phyloP scores from a whole-genome alignment of 805 yeast genomes.

The Barnettozyma pratensis region DNA sequence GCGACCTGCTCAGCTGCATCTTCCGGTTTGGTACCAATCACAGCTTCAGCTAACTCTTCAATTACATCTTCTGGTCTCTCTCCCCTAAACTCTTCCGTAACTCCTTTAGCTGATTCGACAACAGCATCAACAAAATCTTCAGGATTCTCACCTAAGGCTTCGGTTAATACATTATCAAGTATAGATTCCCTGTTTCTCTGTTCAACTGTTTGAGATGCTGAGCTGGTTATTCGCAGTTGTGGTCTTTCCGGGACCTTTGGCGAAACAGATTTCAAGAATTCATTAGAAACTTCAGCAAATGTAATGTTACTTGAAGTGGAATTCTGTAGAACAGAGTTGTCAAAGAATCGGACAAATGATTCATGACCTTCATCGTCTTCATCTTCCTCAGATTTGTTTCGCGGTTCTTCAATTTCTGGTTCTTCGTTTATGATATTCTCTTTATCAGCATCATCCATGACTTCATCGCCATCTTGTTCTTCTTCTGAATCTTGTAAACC shows the following conservation, averaged over 20 bases:
- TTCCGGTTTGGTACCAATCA: constrained; percentile 12
- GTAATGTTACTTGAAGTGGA: constrained; percentile 1
- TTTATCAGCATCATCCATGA: background rate
- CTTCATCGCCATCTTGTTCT: background rate
- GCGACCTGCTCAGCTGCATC: constrained; percentile 3
- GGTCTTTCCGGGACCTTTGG: background rate
- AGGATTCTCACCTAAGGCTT: constrained; percentile 10
- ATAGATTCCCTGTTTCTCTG: background rate
- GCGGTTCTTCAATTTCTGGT: background rate
- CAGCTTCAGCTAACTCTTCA: constrained; percentile 8
- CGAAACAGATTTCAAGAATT: constrained; percentile 9
- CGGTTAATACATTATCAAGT: constrained; percentile 10
- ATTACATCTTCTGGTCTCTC: background rate
- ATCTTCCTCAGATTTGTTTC: background rate
- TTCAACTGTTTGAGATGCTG: background rate
- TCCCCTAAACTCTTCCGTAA: background rate
- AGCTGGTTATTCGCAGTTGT: too few relatives aligned
- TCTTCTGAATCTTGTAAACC: background rate
- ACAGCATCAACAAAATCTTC: constrained; percentile 3
- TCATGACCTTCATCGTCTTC: constrained; percentile 1
- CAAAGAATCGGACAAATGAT: constrained; percentile 20
- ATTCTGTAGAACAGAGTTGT: background rate
- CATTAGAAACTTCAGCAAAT: constrained; percentile 14
- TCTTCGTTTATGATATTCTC: background rate
- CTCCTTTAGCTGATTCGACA: background rate